A percentile compares a stretch with the other conserved stretches of the same genome.
Evolutionary conservation across 1,284 basidiomycete genomes (phyloP).

Genomic region (Meripilus lineatus): DNA sequence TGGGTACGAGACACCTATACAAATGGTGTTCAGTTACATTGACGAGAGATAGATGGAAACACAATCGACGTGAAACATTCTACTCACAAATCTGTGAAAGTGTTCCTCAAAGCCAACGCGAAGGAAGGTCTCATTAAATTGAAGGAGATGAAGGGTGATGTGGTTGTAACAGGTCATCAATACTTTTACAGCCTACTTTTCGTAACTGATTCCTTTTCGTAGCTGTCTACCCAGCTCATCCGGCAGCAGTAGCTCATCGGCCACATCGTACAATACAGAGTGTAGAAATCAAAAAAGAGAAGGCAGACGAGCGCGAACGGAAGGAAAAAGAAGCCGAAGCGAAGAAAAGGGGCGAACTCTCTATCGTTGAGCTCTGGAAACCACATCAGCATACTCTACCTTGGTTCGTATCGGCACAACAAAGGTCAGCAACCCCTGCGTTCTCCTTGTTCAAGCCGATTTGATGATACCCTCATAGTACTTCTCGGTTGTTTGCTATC

Average conservation of each 20-base stretch:
- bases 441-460: too few species aligned
- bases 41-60: too few species aligned
- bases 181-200: too few species aligned
- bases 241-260: slow-evolving; percentile 47
- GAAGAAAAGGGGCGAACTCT: slow-evolving; percentile 41
- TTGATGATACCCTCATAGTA: too few species aligned
- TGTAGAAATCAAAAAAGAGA: slow-evolving; percentile 52
- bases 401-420: slow-evolving; percentile 60
- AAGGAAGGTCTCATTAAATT: slow-evolving; percentile 69
- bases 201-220: too few species aligned
- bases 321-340: slow-evolving; percentile 40
- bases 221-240: slow-evolving; percentile 58
- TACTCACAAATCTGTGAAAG: slow-evolving; percentile 73
- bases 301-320: slow-evolving; percentile 45
- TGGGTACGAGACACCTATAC: slow-evolving; percentile 15
- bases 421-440: slow-evolving; percentile 40
- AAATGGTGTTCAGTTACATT: too few species aligned
- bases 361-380: slow-evolving; percentile 71
- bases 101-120: slow-evolving; percentile 71
- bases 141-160: slow-evolving; percentile 68
- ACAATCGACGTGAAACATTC: slow-evolving; percentile 66
- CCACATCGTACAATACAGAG: slow-evolving; percentile 60
- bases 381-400: slow-evolving; percentile 50
- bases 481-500: slow-evolving; percentile 48
- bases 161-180: slow-evolving; percentile 46